Percentiles rank a stretch among this genome's conserved stretches.
phyloP scores from a whole-genome alignment of 192 early-diverging fungal species.

The Backusella parvicylindrica region DNA sequence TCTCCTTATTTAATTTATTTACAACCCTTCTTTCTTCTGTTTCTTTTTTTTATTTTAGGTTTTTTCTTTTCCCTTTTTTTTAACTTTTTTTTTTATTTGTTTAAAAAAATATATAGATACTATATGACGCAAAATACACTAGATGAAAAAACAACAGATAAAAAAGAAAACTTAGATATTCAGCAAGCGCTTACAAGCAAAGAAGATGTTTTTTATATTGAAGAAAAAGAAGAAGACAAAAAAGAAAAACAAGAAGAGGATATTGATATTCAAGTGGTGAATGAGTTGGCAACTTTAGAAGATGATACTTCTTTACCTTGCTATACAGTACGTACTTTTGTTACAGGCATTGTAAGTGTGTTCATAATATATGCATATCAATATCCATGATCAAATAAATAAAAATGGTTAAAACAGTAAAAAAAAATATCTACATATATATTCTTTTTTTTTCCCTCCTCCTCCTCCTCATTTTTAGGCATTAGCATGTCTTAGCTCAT shows the following conservation, averaged over 20 bases:
- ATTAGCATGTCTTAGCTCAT: constrained; percentile 50
- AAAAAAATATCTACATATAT: not conserved
- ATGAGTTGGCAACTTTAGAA: constrained; percentile 24
- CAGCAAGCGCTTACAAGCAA: not conserved
- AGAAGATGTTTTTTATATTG: not conserved
- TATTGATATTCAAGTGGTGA: constrained; percentile 16
- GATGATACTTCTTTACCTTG: constrained; percentile 59
- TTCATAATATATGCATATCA: not conserved
- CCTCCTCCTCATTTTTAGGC: constrained; percentile 2
- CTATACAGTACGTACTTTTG: constrained; percentile 63
- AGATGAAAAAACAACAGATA: not conserved
- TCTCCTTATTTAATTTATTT: not conserved
- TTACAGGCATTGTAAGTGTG: constrained; percentile 54
- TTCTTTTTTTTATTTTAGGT: not conserved
- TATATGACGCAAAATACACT: not conserved
- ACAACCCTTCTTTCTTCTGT: not conserved
- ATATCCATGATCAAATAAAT: not conserved
- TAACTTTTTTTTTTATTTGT: not conserved
- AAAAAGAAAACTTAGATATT: not conserved
- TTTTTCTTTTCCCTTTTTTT: not conserved
- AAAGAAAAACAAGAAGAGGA: constrained; percentile 10
- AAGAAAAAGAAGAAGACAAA: not conserved
- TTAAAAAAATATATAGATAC: not conserved
- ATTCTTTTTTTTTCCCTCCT: not conserved
- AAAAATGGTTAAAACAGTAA: not conserved